A percentile compares a stretch with the other conserved stretches of the same genome.
These are phyloP conservation scores for Vigna mungo DNA, from an alignment of 306 rosid genomes.

Conservation along the genomic window DNA sequence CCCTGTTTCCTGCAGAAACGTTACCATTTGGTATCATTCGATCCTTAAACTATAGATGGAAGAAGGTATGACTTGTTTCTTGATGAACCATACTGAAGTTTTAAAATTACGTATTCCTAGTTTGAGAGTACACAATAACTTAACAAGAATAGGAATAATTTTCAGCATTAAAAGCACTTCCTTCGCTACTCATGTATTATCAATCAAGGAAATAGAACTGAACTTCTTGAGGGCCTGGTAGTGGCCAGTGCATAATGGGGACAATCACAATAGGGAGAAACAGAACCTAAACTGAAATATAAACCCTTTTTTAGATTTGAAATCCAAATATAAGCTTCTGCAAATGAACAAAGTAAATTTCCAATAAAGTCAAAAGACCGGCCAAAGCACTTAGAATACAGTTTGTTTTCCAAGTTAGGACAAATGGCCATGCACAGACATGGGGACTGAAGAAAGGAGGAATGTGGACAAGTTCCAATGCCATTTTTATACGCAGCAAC, in stretches of 20 bases:
- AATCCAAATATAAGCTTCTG: slow-evolving; percentile 39
- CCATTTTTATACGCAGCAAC: slow-evolving; percentile 60
- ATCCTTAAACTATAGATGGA: not conserved
- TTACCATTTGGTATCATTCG: too few species aligned
- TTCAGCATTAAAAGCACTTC: not conserved
- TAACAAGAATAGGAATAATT: not conserved
- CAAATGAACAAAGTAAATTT: slow-evolving; percentile 51
- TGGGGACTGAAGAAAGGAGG: slow-evolving; percentile 51
- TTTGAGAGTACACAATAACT: not conserved
- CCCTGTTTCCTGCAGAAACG: too few species aligned
- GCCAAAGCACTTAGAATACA: slow-evolving; percentile 66
- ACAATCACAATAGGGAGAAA: slow-evolving; percentile 37
- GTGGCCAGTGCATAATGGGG: not conserved
- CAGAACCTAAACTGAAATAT: slow-evolving; percentile 34
- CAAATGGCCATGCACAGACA: slow-evolving; percentile 52
- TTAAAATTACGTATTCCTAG: not conserved
- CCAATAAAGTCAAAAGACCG: slow-evolving; percentile 54
- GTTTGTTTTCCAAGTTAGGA: slow-evolving; percentile 52
- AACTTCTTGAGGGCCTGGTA: not conserved
- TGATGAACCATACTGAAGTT: not conserved
- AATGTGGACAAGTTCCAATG: slow-evolving; percentile 55
- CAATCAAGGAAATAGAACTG: not conserved
- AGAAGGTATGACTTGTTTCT: not conserved
- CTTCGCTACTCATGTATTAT: not conserved
- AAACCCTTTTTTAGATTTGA: not conserved